These are phyloP conservation scores for Gyrodon lividus DNA, from an alignment of 768 basidiomycete genomes.

Conservation along the genomic window DNA sequence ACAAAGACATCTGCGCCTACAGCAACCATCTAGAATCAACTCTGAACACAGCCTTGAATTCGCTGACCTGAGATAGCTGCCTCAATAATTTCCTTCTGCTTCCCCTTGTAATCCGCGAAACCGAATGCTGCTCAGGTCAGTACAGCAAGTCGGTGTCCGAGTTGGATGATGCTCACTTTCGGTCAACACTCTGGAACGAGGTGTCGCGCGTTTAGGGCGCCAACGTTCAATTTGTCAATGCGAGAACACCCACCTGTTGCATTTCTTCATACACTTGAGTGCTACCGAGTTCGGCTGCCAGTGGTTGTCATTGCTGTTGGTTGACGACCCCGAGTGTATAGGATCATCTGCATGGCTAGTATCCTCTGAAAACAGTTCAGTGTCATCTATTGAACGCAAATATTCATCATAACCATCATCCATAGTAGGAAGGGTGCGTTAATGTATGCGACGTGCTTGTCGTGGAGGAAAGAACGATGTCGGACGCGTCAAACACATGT, in stretches of 20 bases:
- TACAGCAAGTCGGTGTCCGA: background rate
- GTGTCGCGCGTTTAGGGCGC: background rate
- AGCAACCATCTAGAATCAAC: background rate
- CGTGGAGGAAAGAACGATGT: background rate
- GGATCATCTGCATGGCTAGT: constrained; percentile 3
- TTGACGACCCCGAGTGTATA: background rate
- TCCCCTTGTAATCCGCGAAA: constrained; percentile 67
- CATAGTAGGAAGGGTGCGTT: constrained; percentile 7
- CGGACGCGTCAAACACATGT: background rate
- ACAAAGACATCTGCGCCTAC: constrained; percentile 73
- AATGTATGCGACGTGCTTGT: background rate
- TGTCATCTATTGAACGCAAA: constrained; percentile 22
- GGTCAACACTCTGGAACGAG: constrained; percentile 19
- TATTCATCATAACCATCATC: constrained; percentile 23
- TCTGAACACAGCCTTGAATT: background rate
- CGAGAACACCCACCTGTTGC: constrained; percentile 14
- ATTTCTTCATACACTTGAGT: constrained; percentile 5
- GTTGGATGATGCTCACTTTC: constrained; percentile 18
- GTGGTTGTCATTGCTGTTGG: background rate
- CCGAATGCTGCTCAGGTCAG: constrained; percentile 56
- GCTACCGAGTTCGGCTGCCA: background rate
- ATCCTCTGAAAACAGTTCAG: constrained; percentile 2
- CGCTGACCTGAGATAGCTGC: constrained; percentile 61
- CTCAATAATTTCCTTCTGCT: constrained; percentile 74
- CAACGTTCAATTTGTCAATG: background rate